Percentiles rank a stretch among this genome's conserved stretches.
Evolutionary conservation across 1,284 basidiomycete species (phyloP).

Genomic region (Xerocomus minutiporus): DNA sequence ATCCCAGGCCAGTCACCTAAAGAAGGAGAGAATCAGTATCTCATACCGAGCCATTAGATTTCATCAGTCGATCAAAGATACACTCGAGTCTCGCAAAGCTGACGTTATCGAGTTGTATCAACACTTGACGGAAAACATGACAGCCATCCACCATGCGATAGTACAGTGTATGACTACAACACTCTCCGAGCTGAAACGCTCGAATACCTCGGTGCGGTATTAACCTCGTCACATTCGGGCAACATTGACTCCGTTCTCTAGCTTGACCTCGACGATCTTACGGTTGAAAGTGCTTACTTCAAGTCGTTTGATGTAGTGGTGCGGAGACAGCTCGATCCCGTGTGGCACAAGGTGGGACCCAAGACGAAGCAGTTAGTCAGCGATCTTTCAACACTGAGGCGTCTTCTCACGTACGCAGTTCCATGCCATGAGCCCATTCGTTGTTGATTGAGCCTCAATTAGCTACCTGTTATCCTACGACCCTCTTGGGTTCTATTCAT

Average conservation of each 20-base stretch:
- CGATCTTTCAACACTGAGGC: conserved; percentile 83
- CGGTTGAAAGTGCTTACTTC: conserved; percentile 92
- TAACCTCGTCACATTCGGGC: not conserved
- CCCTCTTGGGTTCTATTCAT: conserved; percentile 85
- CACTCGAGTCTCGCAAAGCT: conserved; percentile 76
- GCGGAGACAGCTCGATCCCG: conserved; percentile 82
- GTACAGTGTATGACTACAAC: conserved; percentile 94
- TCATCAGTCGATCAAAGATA: conserved; percentile 79
- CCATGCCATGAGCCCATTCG: not conserved
- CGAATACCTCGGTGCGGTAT: conserved; percentile 61
- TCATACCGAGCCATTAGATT: conserved; percentile 53
- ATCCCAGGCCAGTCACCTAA: conserved; percentile 65
- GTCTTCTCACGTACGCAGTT: conserved; percentile 67
- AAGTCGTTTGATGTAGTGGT: conserved; percentile 90
- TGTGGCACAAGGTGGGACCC: conserved; percentile 95
- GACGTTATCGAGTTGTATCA: conserved; percentile 94
- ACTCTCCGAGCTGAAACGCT: conserved; percentile 85
- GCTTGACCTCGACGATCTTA: conserved; percentile 93
- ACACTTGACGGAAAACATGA: conserved; percentile 81
- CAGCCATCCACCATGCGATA: conserved; percentile 87
- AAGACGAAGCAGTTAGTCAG: conserved; percentile 89
- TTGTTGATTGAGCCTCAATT: not conserved
- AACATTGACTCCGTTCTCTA: conserved; percentile 33
- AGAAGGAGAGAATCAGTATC: not conserved
- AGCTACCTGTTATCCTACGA: conserved; percentile 87